Percentiles rank a stretch among this genome's conserved stretches.
Evolutionary conservation across 2,329 filamentous ascomycete species (phyloP).

Genomic region (Penicillium glabrum): DNA sequence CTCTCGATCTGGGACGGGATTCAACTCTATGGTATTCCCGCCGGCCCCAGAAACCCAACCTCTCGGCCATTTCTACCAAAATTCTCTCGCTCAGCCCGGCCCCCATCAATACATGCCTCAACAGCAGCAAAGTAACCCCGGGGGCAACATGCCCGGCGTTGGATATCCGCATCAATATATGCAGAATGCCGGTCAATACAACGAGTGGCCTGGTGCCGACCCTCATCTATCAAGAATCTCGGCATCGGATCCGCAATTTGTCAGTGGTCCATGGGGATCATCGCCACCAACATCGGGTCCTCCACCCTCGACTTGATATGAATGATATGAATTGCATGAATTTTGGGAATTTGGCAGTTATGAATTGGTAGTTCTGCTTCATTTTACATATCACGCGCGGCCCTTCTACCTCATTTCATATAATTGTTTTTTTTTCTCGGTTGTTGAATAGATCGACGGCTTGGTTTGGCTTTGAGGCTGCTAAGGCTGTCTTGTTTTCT

Average conservation of each 20-base stretch:
- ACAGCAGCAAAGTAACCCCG: neutral
- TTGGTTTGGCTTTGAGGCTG: neutral
- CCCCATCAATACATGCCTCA: conserved; percentile 11
- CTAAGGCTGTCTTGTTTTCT: neutral
- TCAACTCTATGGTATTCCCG: conserved; percentile 1
- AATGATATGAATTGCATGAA: neutral
- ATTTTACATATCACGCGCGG: neutral
- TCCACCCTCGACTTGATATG: neutral
- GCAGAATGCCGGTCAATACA: neutral
- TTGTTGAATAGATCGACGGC: neutral
- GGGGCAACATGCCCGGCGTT: neutral
- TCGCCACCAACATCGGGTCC: conserved; percentile 10
- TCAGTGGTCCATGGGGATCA: conserved; percentile 30
- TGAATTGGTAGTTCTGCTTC: neutral
- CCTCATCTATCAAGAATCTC: conserved; percentile 4
- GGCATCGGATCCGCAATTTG: conserved; percentile 28
- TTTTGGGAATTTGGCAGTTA: neutral
- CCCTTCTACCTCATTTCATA: neutral
- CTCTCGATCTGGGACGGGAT: conserved; percentile 2
- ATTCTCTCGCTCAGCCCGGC: conserved; percentile 7
- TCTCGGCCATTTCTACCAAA: conserved; percentile 10
- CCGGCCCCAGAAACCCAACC: neutral
- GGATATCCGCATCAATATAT: neutral
- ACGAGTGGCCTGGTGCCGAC: neutral
- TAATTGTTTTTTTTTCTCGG: neutral